phyloP scores from a whole-genome alignment of 495 filamentous ascomycete species.

The Achaetomiella virescens region DNA sequence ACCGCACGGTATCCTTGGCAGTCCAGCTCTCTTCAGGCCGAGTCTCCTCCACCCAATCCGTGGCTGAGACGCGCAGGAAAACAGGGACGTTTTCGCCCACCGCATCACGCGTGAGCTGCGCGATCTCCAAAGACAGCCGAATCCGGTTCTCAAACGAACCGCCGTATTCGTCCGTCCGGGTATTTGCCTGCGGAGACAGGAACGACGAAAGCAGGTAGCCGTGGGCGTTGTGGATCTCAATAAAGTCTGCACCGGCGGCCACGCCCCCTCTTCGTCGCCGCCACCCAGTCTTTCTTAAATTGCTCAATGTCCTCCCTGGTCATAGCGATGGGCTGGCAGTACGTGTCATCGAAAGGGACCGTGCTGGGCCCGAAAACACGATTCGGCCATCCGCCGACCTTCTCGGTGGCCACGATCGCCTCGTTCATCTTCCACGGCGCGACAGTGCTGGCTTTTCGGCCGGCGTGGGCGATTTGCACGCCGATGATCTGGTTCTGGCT shows the following conservation, averaged over 20 bases:
- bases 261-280: conserved; percentile 43
- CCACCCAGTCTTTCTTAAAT: conserved; percentile 43
- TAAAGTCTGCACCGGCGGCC: conserved; percentile 48
- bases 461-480: conserved; percentile 72
- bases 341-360: conserved; percentile 30
- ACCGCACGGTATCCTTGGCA: conserved; percentile 23
- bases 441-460: conserved; percentile 64
- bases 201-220: conserved; percentile 51
- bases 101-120: conserved; percentile 36
- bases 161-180: conserved; percentile 59
- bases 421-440: conserved; percentile 53
- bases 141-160: conserved; percentile 59
- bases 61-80: conserved; percentile 56
- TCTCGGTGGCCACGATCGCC: conserved; percentile 37
- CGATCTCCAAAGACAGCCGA: conserved; percentile 51
- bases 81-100: conserved; percentile 54
- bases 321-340: conserved; percentile 42
- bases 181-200: conserved; percentile 47
- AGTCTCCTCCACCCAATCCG: conserved; percentile 54
- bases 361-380: conserved; percentile 53
- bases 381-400: conserved; percentile 59
- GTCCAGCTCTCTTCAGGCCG: conserved; percentile 42
- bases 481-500: conserved; percentile 62
- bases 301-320: conserved; percentile 44
- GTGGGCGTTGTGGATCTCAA: conserved; percentile 55